Base-by-base conservation (phyloP, 768 basidiomycete species). In the Suillus decipiens region DNA sequence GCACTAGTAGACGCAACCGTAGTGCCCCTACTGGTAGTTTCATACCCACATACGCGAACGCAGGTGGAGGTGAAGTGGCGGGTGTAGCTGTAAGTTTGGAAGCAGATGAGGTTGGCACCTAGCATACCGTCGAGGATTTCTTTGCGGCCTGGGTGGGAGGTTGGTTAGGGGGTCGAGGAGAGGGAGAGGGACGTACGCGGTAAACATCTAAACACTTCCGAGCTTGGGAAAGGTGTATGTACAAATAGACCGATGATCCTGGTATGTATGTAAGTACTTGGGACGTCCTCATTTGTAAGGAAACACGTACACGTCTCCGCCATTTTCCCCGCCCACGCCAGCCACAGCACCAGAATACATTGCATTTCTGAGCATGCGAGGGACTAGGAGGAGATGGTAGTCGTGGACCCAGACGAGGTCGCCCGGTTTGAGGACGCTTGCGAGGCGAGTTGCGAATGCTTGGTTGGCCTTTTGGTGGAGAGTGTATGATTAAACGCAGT, bases 91-190 rank as follows among this genome's bases (percentile, higher is more conserved):
- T 96, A 97, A 0, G 96, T 97, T 81, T 94, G 93, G 92, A 99
- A 99, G 76, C 93, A 96, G 56, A 98, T 88, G 39, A 97, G 84
- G 77, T 97, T 95, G 56, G 96, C 95, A 36, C 96, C 95, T 51
- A 99, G 89, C 93, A 99, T 97, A 42, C 96, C 97, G 66, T 98
- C 95, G 31, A 99, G 83, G 64, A 99, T 93, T 77, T 98, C 95
- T 70, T 91, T 92, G 54, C 96, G 87, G 56, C 89, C 89, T 87
- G 63, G 17, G n/a, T 17, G 19, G 8, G 19, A 8, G 11, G 48
- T 56, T 24, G 11, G 15, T 60, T 24, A 42, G 41, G 4, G 15
- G 6, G 33, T 3, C 17, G 24, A 39, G 47, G 22, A 39, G 31
- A n/a, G 1, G 1, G 15, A 64, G 39, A 60, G 61, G 36, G 24